Conservation (phyloP, 257 asterid genomes). For the Solanum infundibuliforme region DNA sequence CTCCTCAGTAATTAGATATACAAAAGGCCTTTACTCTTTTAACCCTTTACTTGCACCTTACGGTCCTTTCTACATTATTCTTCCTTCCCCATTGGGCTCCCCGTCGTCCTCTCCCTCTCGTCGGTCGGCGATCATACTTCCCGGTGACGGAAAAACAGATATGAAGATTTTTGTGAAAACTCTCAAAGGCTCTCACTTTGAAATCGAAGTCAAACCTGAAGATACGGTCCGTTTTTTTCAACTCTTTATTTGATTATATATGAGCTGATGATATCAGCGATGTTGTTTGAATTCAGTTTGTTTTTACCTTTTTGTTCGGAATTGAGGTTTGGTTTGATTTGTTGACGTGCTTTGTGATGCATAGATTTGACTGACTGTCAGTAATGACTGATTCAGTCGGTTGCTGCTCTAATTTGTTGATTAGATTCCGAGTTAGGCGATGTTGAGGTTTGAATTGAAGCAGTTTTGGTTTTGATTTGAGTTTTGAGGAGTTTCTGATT, state of each 20-base stretch:
- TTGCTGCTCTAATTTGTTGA: neutral
- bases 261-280: neutral
- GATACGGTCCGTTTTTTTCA: slow-evolving; percentile 9
- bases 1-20: neutral
- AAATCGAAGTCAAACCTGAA: slow-evolving; percentile 22
- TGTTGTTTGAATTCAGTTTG: neutral
- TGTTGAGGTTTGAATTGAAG: neutral
- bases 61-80: neutral
- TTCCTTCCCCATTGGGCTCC: neutral
- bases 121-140: neutral
- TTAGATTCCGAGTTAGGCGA: neutral
- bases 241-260: neutral
- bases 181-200: slow-evolving; percentile 28
- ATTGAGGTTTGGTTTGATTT: neutral
- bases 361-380: neutral
- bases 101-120: neutral
- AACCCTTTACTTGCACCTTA: neutral
- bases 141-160: neutral
- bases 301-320: neutral
- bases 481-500: neutral
- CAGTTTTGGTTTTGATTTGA: neutral
- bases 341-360: neutral
- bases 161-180: slow-evolving; percentile 36
- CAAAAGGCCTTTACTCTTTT: neutral
- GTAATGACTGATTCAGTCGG: neutral